These are phyloP conservation scores for Emergomyces pasteurianus DNA, from an alignment of 2,329 filamentous ascomycete species.

Conservation along the genomic window DNA sequence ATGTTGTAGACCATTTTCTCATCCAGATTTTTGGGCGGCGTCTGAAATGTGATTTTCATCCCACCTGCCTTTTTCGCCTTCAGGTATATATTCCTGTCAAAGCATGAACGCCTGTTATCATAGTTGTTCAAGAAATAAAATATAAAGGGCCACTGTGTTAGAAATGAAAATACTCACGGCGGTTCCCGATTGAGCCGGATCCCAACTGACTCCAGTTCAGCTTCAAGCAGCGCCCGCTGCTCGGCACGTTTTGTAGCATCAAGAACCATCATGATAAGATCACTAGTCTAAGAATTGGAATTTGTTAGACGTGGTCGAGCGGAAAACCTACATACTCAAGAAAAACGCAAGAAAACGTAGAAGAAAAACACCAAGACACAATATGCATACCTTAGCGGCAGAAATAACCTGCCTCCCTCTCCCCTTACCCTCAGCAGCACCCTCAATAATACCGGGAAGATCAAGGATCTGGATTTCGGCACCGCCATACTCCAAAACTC, in stretches of 20 bases:
- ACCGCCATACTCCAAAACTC: conserved; percentile 92
- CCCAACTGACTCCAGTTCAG: conserved; percentile 86
- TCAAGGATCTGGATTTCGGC: conserved; percentile 97
- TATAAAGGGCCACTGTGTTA: background rate
- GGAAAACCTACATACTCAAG: background rate
- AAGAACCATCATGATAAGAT: conserved; percentile 90
- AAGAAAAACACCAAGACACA: background rate
- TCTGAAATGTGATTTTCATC: conserved; percentile 95
- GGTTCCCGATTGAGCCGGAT: conserved; percentile 86
- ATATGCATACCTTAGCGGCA: conserved; percentile 62
- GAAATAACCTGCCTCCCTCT: conserved; percentile 93
- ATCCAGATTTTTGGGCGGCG: conserved; percentile 79
- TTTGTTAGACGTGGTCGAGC: background rate
- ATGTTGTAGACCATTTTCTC: conserved; percentile 99
- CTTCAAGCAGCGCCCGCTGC: conserved; percentile 78
- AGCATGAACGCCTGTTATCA: background rate
- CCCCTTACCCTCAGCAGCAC: conserved; percentile 89
- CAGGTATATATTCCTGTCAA: conserved; percentile 77
- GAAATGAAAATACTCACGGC: conserved; percentile 46
- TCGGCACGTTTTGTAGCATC: conserved; percentile 95
- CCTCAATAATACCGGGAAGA: conserved; percentile 96
- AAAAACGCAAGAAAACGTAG: background rate
- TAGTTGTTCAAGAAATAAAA: background rate
- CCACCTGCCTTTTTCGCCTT: conserved; percentile 93
- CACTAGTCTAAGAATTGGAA: conserved; percentile 53